These are phyloP conservation scores for Przewalskia tangutica DNA, from an alignment of 257 asterid species.

Conservation along the genomic window DNA sequence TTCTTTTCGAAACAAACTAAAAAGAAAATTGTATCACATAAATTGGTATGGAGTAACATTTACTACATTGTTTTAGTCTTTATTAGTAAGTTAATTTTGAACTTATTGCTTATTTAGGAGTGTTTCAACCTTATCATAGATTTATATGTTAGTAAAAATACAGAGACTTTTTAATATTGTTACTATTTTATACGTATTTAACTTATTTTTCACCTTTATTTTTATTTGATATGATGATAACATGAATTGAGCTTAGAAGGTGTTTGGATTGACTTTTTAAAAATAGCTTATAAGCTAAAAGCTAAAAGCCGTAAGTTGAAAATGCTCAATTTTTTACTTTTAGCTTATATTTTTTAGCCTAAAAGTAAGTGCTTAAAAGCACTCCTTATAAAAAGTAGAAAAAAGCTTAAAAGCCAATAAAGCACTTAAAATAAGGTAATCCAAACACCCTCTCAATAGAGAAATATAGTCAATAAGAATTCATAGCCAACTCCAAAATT, in stretches of 20 bases:
- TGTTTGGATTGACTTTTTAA: too few species aligned
- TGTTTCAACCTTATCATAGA: background rate
- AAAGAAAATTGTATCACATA: too few species aligned
- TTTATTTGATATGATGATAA: background rate
- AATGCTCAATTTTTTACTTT: too few species aligned
- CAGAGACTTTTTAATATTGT: background rate
- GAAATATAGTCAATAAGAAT: background rate
- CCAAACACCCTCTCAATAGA: background rate
- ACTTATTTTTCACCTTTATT: background rate
- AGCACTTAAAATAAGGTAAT: too few species aligned
- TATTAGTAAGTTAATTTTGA: background rate
- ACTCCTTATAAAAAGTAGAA: too few species aligned
- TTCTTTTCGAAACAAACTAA: too few species aligned
- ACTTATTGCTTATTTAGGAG: background rate
- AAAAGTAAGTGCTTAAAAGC: too few species aligned
- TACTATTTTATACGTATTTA: background rate
- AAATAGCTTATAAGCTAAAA: too few species aligned
- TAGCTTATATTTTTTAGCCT: too few species aligned
- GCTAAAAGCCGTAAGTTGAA: too few species aligned
- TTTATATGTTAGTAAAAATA: background rate
- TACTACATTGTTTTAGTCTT: background rate
- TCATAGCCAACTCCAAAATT: background rate
- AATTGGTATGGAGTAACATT: too few species aligned
- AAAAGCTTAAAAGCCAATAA: too few species aligned
- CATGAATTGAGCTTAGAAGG: background rate